Percentiles rank a stretch among this genome's conserved stretches.
Conservation (phyloP, 257 asterid genomes). For the Petunia axillaris region DNA sequence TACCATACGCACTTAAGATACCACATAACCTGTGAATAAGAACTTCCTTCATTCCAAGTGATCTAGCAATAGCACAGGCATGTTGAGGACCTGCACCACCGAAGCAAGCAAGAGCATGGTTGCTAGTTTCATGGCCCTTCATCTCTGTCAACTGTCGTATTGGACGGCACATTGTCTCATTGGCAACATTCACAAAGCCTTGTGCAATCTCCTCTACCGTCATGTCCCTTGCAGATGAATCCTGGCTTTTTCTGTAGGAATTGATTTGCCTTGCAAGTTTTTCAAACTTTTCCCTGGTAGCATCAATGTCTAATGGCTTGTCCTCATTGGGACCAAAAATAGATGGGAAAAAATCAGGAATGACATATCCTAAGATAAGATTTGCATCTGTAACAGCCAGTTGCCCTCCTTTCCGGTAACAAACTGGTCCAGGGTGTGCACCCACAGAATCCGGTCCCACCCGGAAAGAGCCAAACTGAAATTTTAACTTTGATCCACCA, state of each 20-base stretch:
- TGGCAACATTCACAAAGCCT: conserved; percentile 90
- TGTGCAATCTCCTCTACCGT: conserved; percentile 88
- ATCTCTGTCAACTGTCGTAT: conserved; percentile 93
- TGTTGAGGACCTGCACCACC: conserved; percentile 99
- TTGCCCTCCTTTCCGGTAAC: conserved; percentile 94
- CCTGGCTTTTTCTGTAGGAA: conserved; percentile 68
- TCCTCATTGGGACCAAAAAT: conserved; percentile 92
- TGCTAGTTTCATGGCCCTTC: conserved; percentile 95
- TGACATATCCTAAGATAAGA: conserved; percentile 80
- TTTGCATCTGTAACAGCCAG: conserved; percentile 94
- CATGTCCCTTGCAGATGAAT: conserved; percentile 75
- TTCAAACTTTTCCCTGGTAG: conserved; percentile 73
- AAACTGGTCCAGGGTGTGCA: conserved; percentile 98
- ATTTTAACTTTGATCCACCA: conserved; percentile 93
- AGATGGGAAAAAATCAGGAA: conserved; percentile 89
- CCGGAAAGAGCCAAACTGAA: conserved; percentile 90
- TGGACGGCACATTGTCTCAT: conserved; percentile 98
- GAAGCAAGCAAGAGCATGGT: conserved; percentile 95
- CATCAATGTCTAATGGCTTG: conserved; percentile 70
- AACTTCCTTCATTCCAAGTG: conserved; percentile 95
- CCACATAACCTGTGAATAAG: conserved; percentile 91
- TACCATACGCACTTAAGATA: conserved; percentile 94
- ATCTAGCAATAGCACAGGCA: conserved; percentile 97
- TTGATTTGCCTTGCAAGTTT: conserved; percentile 81
- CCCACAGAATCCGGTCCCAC: conserved; percentile 99